phyloP scores from a whole-genome alignment of 2,329 filamentous ascomycete species.

The Talaromyces sp. region DNA sequence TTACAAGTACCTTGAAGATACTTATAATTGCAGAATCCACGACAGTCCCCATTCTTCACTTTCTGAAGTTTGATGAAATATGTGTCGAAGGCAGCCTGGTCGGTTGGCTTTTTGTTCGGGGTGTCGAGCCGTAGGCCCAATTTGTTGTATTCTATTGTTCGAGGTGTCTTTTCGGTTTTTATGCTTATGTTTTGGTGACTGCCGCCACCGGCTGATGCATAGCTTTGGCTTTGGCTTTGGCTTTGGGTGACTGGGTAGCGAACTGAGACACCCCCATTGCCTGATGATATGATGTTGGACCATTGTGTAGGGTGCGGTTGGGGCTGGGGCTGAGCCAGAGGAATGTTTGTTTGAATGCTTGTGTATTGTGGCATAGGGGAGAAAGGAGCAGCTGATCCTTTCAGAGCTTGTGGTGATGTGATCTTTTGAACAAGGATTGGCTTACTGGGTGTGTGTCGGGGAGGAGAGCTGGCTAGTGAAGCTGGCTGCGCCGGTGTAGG shows the following conservation, averaged over 20 bases:
- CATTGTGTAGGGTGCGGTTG: not conserved
- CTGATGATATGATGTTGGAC: not conserved
- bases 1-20: constrained; percentile 8
- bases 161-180: not conserved
- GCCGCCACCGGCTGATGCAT: not conserved
- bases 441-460: too few relatives aligned
- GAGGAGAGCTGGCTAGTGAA: too few relatives aligned
- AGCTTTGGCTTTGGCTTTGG: too few relatives aligned
- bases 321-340: not conserved
- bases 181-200: not conserved
- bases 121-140: constrained; percentile 6
- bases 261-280: constrained; percentile 5
- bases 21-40: constrained; percentile 13
- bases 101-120: not conserved
- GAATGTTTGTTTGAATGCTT: not conserved
- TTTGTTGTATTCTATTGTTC: constrained; percentile 4
- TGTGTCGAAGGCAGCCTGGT: constrained; percentile 2
- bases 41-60: not conserved
- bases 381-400: too few relatives aligned
- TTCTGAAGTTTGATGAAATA: constrained; percentile 1
- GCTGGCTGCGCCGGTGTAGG: not conserved
- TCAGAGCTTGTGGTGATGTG: not conserved
- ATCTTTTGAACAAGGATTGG: too few relatives aligned
- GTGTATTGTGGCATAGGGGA: not conserved
- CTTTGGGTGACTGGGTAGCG: not conserved